phyloP scores from a whole-genome alignment of 352 stramenopile species.

The Globisporangium nodosum region DNA sequence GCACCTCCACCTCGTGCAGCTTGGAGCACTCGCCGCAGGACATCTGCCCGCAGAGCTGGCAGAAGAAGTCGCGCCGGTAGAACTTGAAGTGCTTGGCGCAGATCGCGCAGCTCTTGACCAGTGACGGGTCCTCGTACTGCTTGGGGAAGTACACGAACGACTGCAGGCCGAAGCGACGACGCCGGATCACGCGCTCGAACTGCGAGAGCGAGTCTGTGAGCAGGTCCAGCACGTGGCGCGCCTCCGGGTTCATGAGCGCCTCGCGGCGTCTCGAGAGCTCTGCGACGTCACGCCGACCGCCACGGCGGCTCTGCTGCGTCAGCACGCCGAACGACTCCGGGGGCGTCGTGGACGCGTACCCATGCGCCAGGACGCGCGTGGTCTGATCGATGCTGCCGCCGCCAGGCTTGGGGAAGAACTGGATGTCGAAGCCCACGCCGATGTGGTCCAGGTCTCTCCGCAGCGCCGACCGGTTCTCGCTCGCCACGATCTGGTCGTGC shows the following conservation, averaged over 20 bases:
- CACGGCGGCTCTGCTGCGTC: constrained; percentile 6
- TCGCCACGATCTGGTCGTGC: constrained; percentile 46
- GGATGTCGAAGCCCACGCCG: constrained; percentile 52
- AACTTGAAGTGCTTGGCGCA: constrained; percentile 45
- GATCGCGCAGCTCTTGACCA: constrained; percentile 32
- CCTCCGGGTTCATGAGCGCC: constrained; percentile 52
- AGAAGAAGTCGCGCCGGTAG: constrained; percentile 44
- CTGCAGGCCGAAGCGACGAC: constrained; percentile 61
- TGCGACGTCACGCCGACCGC: not conserved
- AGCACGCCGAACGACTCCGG: constrained; percentile 29
- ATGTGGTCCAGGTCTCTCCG: constrained; percentile 56
- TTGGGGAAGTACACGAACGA: constrained; percentile 58
- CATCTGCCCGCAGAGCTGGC: constrained; percentile 44
- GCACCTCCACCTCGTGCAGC: constrained; percentile 35
- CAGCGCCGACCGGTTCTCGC: constrained; percentile 43
- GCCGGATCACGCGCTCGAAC: constrained; percentile 66
- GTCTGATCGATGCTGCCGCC: constrained; percentile 24
- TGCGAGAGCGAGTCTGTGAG: constrained; percentile 46
- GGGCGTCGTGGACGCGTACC: constrained; percentile 45
- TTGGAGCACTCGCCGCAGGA: constrained; percentile 39
- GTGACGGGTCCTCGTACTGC: constrained; percentile 20
- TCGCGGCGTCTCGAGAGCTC: constrained; percentile 35
- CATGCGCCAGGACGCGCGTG: constrained; percentile 49
- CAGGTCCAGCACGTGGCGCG: constrained; percentile 49
- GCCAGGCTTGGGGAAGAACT: constrained; percentile 19